Evolutionary conservation across 106 monocot genomes (phyloP).

Genomic region (Dioscorea dumetorum): DNA sequence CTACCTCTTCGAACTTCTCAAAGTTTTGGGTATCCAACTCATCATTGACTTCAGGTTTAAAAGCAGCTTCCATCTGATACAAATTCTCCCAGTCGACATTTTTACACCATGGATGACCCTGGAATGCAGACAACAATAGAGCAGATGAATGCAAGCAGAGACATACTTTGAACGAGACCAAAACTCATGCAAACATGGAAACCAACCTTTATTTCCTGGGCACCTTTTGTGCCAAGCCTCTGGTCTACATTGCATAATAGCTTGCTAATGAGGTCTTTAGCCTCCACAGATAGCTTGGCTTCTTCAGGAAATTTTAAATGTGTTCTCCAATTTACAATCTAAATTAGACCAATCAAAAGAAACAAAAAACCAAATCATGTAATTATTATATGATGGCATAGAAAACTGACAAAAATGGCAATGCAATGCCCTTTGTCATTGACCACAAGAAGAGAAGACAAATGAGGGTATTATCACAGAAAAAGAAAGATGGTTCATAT

Average conservation of each 20-base stretch:
- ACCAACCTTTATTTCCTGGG: slow-evolving; percentile 82
- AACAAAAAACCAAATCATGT: neutral
- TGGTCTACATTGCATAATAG: slow-evolving; percentile 86
- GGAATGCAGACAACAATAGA: slow-evolving; percentile 7
- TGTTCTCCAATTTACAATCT: slow-evolving; percentile 97
- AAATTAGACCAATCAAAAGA: slow-evolving; percentile 4
- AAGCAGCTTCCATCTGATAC: slow-evolving; percentile 83
- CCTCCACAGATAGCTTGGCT: slow-evolving; percentile 64
- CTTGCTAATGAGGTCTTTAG: slow-evolving; percentile 83
- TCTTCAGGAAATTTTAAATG: slow-evolving; percentile 92
- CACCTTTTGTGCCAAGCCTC: slow-evolving; percentile 84
- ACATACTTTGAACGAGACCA: neutral
- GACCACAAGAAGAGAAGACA: no score
- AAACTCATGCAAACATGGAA: neutral
- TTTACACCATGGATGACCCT: slow-evolving; percentile 77
- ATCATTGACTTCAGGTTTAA: slow-evolving; percentile 77
- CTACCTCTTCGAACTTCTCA: slow-evolving; percentile 93
- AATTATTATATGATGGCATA: neutral
- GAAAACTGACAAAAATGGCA: no score
- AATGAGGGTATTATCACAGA: no score
- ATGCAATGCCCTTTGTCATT: no score
- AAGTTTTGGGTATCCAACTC: slow-evolving; percentile 94
- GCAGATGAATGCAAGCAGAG: neutral
- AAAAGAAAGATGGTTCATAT: no score
- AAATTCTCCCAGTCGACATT: slow-evolving; percentile 64